Evolutionary conservation across 768 basidiomycete genomes (phyloP), one percentile per base, ranked within the genome.

Genomic region (Suillus paluster): DNA sequence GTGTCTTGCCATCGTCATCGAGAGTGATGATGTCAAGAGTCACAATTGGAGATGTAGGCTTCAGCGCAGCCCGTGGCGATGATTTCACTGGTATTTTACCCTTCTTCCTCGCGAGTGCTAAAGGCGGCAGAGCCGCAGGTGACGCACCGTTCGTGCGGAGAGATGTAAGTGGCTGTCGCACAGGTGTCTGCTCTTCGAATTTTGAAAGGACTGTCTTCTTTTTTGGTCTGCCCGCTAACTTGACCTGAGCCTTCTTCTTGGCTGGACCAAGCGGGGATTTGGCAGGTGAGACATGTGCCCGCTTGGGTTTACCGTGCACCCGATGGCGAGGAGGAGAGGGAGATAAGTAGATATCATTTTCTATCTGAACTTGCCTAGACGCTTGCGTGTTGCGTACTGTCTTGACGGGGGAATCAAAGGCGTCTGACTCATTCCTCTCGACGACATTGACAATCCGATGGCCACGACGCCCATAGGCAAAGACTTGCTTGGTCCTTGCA

Each of bases 1-100:
- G 62, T 38, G 78, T 83, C 55, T 73, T 78, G 14, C 91, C 91
- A 34, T 77, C 69, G 34, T 83, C 80, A 70, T 93, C 90, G 25
- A 92, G 59, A 39, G 90, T 77, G 41, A 87, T 76, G 56, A 93
- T 92, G 50, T 92, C 88, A 55, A 91, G 77, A 44, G 86, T 80
- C 14, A 91, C 80, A 21, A 84, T 72, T 1, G 85, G 83, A 1
- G 81, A 77, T 44, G 77, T 75, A 8, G 80, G 75, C 70, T 73
- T 77, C 69, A 80, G 63, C 54, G 73, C 77, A 4, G 68, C 61
- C 48, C 66, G 62, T 41, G 70, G 38, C 34, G 59, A 42, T 30
- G 59, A 49, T 60, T 68, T 67, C 39, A 42, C 23, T 49, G 53
- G 7, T 58, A 62, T 39, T 42, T 58, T 36, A 64, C 67, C 68